These are phyloP conservation scores for Leccinum cinnamomeum DNA, from an alignment of 1,284 basidiomycete species.

Conservation along the genomic window DNA sequence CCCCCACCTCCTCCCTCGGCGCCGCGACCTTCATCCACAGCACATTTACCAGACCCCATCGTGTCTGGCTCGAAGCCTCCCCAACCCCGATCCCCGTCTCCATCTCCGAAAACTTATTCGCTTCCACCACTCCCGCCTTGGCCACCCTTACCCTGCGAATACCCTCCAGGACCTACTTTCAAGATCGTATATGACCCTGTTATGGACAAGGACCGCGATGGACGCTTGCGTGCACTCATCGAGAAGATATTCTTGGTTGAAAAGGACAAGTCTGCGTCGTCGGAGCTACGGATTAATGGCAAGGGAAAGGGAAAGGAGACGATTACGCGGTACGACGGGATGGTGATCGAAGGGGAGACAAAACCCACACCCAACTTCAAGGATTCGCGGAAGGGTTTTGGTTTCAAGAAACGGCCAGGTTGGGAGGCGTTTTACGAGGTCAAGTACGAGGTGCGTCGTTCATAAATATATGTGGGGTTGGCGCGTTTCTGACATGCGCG, in stretches of 20 bases:
- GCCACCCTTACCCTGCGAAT: conserved; percentile 48
- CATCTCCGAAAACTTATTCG: conserved; percentile 34
- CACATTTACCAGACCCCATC: conserved; percentile 30
- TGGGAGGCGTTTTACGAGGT: conserved; percentile 49
- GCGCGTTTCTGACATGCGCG: conserved; percentile 16
- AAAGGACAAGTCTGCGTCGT: conserved; percentile 29
- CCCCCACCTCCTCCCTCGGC: conserved; percentile 28
- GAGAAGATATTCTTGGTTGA: conserved; percentile 49
- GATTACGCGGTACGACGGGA: conserved; percentile 56
- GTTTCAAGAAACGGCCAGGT: conserved; percentile 40
- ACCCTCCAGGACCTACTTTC: conserved; percentile 49
- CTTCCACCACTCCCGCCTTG: conserved; percentile 43
- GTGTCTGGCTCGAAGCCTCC: conserved; percentile 31
- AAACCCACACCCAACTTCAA: conserved; percentile 33
- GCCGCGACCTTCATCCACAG: conserved; percentile 17
- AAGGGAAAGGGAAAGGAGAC: conserved; percentile 65
- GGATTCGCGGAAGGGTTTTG: conserved; percentile 57
- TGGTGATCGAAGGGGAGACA: conserved; percentile 50
- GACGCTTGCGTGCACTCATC: conserved; percentile 49
- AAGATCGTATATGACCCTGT: conserved; percentile 65
- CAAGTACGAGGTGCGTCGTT: conserved; percentile 61
- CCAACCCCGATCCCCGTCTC: conserved; percentile 12
- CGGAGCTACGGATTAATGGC: conserved; percentile 51
- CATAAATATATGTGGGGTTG: background rate
- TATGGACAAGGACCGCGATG: conserved; percentile 48